These are phyloP conservation scores for Thelephora aurantiotincta DNA, from an alignment of 768 basidiomycete genomes.

Conservation along the genomic window DNA sequence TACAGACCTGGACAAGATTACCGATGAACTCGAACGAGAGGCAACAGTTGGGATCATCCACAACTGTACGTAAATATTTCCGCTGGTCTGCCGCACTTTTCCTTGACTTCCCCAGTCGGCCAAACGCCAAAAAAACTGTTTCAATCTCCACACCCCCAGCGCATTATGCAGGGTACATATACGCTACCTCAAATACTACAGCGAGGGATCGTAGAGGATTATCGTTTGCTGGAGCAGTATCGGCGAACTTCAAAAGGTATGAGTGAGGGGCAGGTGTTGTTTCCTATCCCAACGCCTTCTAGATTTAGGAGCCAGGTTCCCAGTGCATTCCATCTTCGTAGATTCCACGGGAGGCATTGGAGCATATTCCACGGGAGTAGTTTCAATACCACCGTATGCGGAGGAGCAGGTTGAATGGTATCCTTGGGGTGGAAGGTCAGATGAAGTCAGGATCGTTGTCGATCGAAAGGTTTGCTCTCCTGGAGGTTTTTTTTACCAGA, in stretches of 20 bases:
- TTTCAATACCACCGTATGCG: conserved; percentile 42
- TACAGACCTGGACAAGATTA: conserved; percentile 73
- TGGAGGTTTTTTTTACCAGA: conserved; percentile 1
- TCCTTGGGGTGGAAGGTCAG: conserved; percentile 20
- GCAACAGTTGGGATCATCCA: conserved; percentile 93
- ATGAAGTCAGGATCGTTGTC: conserved; percentile 45
- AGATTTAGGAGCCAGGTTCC: conserved; percentile 32
- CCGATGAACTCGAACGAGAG: conserved; percentile 76
- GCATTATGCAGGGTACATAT: conserved; percentile 57
- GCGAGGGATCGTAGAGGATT: conserved; percentile 78
- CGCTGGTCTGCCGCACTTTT: neutral
- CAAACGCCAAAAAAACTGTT: conserved; percentile 89
- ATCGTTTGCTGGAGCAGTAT: conserved; percentile 49
- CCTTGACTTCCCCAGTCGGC: conserved; percentile 39
- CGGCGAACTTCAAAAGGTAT: conserved; percentile 42
- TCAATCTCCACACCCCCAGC: conserved; percentile 54
- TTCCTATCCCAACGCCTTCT: neutral
- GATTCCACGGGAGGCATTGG: conserved; percentile 20
- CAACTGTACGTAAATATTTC: conserved; percentile 49
- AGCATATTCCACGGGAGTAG: conserved; percentile 43
- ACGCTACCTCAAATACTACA: conserved; percentile 57
- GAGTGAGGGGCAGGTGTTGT: conserved; percentile 12
- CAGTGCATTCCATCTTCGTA: no score
- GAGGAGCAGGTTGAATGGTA: conserved; percentile 68
- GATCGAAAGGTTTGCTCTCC: conserved; percentile 40